phyloP scores from a whole-genome alignment of 306 rosid genomes.

The Rosa chinensis region DNA sequence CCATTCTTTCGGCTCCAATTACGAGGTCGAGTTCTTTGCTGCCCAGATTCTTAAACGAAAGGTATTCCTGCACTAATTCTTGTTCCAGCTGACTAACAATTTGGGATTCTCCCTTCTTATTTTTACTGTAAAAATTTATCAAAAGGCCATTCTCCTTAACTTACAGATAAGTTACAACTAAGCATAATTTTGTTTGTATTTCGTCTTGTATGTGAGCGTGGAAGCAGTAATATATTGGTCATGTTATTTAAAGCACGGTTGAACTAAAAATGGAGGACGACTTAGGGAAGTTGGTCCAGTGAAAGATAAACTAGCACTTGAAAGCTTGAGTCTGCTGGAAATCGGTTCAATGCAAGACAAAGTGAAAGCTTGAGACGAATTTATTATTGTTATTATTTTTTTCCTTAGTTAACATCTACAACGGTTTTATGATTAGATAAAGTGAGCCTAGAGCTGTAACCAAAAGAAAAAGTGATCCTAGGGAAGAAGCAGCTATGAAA shows the following conservation, averaged over 20 bases:
- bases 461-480: not conserved
- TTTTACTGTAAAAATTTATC: not conserved
- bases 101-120: not conserved
- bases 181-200: not conserved
- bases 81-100: too few species aligned
- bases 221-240: not conserved
- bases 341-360: not conserved
- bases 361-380: not conserved
- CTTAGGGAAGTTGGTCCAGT: not conserved
- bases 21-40: conserved; percentile 93
- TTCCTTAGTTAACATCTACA: too few species aligned
- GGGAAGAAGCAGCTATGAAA: not conserved
- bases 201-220: too few species aligned
- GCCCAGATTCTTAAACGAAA: conserved; percentile 98
- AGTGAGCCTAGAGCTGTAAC: not conserved
- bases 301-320: not conserved
- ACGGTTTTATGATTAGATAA: not conserved
- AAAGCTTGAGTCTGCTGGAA: not conserved
- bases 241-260: not conserved
- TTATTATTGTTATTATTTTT: too few species aligned
- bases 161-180: not conserved
- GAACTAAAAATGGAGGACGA: not conserved
- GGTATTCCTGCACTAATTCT: conserved; percentile 31
- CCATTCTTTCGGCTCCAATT: conserved; percentile 44
- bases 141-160: too few species aligned